Evolutionary conservation across 1,284 basidiomycete species (phyloP).

Genomic region (Microbotryum silenes-acaulis): DNA sequence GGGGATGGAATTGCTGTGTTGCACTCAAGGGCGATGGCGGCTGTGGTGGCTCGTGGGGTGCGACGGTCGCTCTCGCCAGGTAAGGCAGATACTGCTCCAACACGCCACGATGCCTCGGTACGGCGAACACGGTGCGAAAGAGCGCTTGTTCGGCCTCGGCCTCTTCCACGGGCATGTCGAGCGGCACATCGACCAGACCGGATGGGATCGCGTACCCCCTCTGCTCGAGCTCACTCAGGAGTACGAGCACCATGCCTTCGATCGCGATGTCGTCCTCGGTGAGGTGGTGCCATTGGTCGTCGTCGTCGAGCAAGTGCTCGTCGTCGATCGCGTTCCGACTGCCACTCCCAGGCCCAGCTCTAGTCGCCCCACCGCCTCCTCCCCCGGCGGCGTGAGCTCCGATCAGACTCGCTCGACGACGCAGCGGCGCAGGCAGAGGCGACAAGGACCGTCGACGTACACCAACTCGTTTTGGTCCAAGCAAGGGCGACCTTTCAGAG

Average conservation of each 20-base stretch:
- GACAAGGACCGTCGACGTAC: too few relatives aligned
- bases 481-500: too few relatives aligned
- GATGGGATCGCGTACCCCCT: constrained; percentile 28
- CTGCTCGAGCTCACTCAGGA: constrained; percentile 20
- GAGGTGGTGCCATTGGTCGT: not conserved
- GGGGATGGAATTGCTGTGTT: too few relatives aligned
- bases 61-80: not conserved
- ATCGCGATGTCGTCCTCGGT: constrained; percentile 32
- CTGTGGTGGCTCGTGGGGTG: not conserved
- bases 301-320: not conserved
- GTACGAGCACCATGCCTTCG: constrained; percentile 29
- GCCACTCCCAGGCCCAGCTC: not conserved
- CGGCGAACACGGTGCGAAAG: constrained; percentile 21
- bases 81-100: constrained; percentile 24
- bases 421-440: too few relatives aligned
- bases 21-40: too few relatives aligned
- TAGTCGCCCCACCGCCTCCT: not conserved
- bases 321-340: not conserved
- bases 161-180: constrained; percentile 29
- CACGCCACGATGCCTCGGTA: constrained; percentile 21
- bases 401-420: too few relatives aligned
- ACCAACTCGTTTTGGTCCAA: too few relatives aligned
- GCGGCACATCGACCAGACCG: constrained; percentile 18
- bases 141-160: constrained; percentile 22
- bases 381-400: not conserved